Conservation (phyloP, 306 rosid genomes). For the Dalbergia cultrata region DNA sequence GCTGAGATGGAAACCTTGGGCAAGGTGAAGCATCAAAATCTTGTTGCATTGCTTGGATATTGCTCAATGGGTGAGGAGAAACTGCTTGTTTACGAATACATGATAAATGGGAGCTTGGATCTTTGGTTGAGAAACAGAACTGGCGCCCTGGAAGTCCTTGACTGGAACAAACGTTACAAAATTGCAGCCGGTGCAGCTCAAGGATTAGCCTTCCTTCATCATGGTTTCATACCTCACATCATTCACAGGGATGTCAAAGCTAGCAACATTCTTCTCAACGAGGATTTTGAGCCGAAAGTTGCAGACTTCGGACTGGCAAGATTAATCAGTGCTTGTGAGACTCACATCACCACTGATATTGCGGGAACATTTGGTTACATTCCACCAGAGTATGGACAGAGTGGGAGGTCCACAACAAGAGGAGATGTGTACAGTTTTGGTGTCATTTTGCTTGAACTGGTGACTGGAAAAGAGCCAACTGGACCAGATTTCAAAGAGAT, state of each 20-base stretch:
- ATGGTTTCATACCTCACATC: conserved; percentile 90
- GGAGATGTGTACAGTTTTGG: conserved; percentile 98
- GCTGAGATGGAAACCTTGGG: conserved; percentile 99
- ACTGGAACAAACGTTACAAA: conserved; percentile 86
- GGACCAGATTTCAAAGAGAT: conserved; percentile 92
- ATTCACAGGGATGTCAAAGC: conserved; percentile 96
- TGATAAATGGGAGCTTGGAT: conserved; percentile 96
- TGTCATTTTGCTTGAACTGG: conserved; percentile 87
- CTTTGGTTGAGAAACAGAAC: conserved; percentile 90
- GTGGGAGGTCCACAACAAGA: conserved; percentile 88
- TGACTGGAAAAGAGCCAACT: conserved; percentile 96
- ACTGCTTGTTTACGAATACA: conserved; percentile 93
- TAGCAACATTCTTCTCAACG: conserved; percentile 88
- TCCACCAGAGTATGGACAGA: conserved; percentile 99
- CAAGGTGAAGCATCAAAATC: conserved; percentile 92
- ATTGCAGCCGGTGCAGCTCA: conserved; percentile 81
- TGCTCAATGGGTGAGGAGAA: conserved; percentile 94
- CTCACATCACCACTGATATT: conserved; percentile 87
- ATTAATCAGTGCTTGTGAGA: conserved; percentile 94
- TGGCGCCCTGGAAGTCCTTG: conserved; percentile 82
- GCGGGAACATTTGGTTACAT: conserved; percentile 99
- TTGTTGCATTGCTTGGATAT: conserved; percentile 89
- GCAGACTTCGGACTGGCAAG: conserved; percentile 97
- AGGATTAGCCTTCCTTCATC: conserved; percentile 95
- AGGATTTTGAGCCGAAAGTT: conserved; percentile 90